Base-by-base conservation (phyloP, 2,329 filamentous ascomycete species). In the Aspergillus fijiensis region DNA sequence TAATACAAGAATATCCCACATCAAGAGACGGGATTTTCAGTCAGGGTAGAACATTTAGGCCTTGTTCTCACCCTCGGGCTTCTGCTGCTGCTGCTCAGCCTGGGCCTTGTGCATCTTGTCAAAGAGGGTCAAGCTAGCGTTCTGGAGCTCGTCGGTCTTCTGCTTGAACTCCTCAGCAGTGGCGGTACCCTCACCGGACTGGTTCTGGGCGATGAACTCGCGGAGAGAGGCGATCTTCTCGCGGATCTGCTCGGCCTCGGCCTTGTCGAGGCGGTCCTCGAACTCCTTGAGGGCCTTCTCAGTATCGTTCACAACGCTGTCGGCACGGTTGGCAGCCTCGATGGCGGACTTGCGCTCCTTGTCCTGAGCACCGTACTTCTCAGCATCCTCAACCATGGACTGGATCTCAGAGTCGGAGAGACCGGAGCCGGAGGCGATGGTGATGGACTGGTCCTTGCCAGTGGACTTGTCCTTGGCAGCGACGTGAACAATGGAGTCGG, bases 21-120 rank as follows among this genome's bases (percentile, higher is more conserved):
- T 50, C 12, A 45, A 29, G 49, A 60, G 62, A 55, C 57, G 60
- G 65, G 57, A 58, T 59, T 55, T 64, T 61, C 63, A 61, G 61
- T 65, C 50, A 57, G 33, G 14, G 33, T 65, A 60, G 50, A 65
- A 61, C 63, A 67, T 77, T 80, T 79, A 85, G 67, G 76, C 80
- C 87, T 92, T 92, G 85, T 90, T 90, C 82, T 92, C 87, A 58
- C 79, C 79, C 71, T 76, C 73, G 68, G 69, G 58, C 75, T 79
- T 70, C 73, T 85, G 80, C 75, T 85, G 79, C 73, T 82, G 78
- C 70, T 83, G 83, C 82, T 93, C 90, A 69, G 81, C 78, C 71
- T 91, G 89, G 69, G 94, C 92, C 86, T 96, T 96, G 90, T 99
- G 94, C 91, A 99, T 96, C 90, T 98, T 97, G 84, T 98, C 95